phyloP scores from a whole-genome alignment of 78 protist genomes.

The Guillardia theta region DNA sequence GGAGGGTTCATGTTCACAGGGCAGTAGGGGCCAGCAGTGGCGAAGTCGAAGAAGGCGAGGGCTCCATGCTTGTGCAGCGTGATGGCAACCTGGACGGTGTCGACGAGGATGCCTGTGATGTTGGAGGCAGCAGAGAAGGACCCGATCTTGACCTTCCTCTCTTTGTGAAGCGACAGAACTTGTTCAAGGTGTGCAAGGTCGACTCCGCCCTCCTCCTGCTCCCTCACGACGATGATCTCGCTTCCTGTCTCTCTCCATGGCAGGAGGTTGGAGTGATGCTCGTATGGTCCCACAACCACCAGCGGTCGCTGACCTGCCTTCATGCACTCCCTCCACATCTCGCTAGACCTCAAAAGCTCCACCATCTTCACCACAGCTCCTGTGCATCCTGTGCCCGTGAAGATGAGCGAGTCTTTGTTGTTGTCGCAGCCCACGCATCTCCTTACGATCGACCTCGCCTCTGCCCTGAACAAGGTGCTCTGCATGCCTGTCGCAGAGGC shows the following conservation, averaged over 20 bases:
- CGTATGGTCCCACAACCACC: slow-evolving; percentile 80
- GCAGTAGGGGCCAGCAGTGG: slow-evolving; percentile 80
- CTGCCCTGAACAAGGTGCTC: slow-evolving; percentile 66
- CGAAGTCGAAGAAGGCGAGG: slow-evolving; percentile 82
- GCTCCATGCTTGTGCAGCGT: slow-evolving; percentile 73
- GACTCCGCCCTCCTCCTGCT: slow-evolving; percentile 21
- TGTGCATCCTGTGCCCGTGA: slow-evolving; percentile 77
- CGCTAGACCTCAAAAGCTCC: slow-evolving; percentile 26
- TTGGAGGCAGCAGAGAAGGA: slow-evolving; percentile 85
- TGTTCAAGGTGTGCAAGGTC: slow-evolving; percentile 56
- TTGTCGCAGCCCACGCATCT: background rate
- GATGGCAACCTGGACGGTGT: slow-evolving; percentile 59
- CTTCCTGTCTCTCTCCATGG: slow-evolving; percentile 87
- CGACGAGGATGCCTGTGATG: slow-evolving; percentile 80
- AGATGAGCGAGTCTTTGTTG: slow-evolving; percentile 60
- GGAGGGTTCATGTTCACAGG: slow-evolving; percentile 6
- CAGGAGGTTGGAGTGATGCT: slow-evolving; percentile 91
- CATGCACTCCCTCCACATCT: background rate
- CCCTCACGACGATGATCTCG: slow-evolving; percentile 21
- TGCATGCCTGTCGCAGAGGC: slow-evolving; percentile 73
- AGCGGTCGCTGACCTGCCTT: background rate
- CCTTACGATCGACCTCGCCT: slow-evolving; percentile 65
- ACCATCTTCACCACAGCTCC: slow-evolving; percentile 60
- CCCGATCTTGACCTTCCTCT: slow-evolving; percentile 59
- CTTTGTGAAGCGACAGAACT: background rate